Evolutionary conservation across 805 yeast genomes (phyloP), one percentile per base, ranked within the genome.

Genomic region (Nakazawaea peltata): DNA sequence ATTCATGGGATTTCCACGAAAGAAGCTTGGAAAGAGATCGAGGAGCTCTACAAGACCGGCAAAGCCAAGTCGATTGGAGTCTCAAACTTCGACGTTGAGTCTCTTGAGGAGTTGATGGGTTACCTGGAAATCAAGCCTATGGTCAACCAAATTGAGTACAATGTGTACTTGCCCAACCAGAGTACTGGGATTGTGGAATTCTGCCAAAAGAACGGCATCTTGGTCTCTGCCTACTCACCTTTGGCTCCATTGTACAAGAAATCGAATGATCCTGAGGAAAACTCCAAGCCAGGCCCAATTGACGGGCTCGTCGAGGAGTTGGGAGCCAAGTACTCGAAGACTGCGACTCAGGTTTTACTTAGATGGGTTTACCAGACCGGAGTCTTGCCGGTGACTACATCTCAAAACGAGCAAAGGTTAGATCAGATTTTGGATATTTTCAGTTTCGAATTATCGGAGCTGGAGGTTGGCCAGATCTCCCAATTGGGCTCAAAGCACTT

Each of bases 221-320:
- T 64, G 22, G 54, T 81, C 34, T 79, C 79, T 53, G 94, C 94
- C 7, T 85, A 82, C 58, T 77, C 85, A 19, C 92, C 94, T 15
- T 63, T 84, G 45, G 90, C 87, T 9, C 68, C 80, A 11, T 56
- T 81, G 32, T 62, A 68, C 34, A 67, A 71, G 49, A 63, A 68
- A 13, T 54, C 48, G 37, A 56, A 51, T 32, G 69, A 67, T 40
- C 12, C 34, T 21, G 39, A 30, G 19, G 23, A 15, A 13, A 36
- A 36, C 23, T 3, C 23, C 4, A 15, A 21, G 13, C 26, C 18
- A 12, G 75, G 67, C 37, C 74, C 70, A 39, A 46, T 46, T 45
- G 59, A 41, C 50, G 54, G 44, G 4, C 33, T 51, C 1, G 34
- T 58, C 16, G 56, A 56, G 3, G 53, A 66, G 36, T 56, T 83